phyloP scores from a whole-genome alignment of 2,329 filamentous ascomycete genomes.

The Fusarium sp. region DNA sequence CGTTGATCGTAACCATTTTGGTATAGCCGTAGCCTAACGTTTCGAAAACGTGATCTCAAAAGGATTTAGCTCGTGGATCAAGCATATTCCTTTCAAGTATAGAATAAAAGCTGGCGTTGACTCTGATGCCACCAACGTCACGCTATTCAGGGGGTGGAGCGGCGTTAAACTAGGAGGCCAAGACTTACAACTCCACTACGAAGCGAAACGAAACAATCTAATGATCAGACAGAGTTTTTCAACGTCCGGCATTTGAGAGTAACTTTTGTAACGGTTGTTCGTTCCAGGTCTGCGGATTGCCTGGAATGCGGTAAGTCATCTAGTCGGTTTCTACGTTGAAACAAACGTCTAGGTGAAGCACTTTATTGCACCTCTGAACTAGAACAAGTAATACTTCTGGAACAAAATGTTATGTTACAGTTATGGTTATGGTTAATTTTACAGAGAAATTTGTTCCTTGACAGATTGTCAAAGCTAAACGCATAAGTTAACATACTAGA shows the following conservation, averaged over 20 bases:
- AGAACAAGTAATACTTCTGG: neutral
- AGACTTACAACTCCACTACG: neutral
- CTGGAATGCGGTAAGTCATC: constrained; percentile 28
- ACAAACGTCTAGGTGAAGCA: neutral
- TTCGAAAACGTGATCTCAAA: neutral
- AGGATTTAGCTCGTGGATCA: neutral
- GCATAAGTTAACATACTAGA: neutral
- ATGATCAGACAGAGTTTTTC: neutral
- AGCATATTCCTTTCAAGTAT: constrained; percentile 4
- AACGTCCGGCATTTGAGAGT: constrained; percentile 12
- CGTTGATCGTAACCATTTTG: constrained; percentile 6
- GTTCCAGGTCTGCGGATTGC: constrained; percentile 5
- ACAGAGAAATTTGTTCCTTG: neutral
- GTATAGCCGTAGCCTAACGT: neutral
- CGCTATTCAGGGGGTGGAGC: constrained; percentile 2
- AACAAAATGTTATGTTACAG: too few relatives aligned
- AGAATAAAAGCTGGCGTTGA: constrained; percentile 1
- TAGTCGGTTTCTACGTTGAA: constrained; percentile 14
- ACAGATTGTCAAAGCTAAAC: neutral
- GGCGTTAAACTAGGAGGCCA: constrained; percentile 2
- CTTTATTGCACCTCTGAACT: neutral
- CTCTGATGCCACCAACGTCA: constrained; percentile 17
- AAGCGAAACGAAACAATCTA: neutral
- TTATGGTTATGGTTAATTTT: too few relatives aligned
- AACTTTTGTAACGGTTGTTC: constrained; percentile 17